Conservation (phyloP, 345 rosid genomes). For the Eucalyptus tenuipes region DNA sequence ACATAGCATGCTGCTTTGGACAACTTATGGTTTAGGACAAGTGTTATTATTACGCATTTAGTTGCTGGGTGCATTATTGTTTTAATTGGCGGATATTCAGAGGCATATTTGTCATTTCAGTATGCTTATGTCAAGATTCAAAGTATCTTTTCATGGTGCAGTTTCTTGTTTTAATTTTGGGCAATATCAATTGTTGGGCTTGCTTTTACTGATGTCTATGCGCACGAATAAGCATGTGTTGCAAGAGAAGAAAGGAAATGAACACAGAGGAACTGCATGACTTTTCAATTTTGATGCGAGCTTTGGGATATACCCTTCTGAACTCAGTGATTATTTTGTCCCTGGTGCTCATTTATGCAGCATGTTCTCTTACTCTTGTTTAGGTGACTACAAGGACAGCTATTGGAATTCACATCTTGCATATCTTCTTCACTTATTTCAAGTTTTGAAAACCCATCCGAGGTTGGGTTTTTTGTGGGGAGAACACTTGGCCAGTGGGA, state of each 20-base stretch:
- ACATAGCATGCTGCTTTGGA: background rate
- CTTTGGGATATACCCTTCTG: background rate
- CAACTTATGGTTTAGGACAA: background rate
- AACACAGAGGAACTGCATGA: background rate
- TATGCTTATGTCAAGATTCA: background rate
- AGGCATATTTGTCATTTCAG: background rate
- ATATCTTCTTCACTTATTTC: background rate
- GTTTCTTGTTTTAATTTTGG: background rate
- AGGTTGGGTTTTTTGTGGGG: too few species aligned
- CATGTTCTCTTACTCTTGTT: background rate
- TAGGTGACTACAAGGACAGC: background rate
- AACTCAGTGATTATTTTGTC: background rate
- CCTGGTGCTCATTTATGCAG: background rate
- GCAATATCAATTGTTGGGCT: background rate
- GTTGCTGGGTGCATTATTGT: background rate
- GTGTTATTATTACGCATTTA: background rate
- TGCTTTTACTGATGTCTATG: background rate
- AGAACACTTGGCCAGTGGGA: too few species aligned
- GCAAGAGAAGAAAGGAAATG: background rate
- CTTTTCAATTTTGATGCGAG: background rate
- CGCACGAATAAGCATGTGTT: background rate
- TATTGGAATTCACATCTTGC: background rate
- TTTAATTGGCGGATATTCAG: background rate
- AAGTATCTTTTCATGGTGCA: background rate
- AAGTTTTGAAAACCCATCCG: too few species aligned